Base-by-base conservation (phyloP, 1,139 yeast species). In the Geotrichum reessii region DNA sequence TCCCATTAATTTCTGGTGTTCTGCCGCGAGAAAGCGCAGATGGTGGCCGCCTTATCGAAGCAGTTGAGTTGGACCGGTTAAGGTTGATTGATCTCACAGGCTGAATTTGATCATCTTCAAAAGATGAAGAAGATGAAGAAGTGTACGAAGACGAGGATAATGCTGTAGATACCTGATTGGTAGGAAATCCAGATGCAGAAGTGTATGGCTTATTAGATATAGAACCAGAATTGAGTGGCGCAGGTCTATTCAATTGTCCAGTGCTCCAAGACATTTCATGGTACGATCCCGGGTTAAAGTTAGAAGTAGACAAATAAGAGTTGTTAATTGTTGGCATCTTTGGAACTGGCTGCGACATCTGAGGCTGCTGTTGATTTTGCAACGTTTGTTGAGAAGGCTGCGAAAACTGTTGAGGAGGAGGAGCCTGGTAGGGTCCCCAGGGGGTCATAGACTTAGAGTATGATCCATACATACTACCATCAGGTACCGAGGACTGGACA, bases 161-260 rank as follows among this genome's bases (percentile, higher is more conserved):
- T 4, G 55, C 24, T 3, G 50, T 14, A 9, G 44, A 22, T 37
- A 11, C 31, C 2, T 17, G 27, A 8, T 50, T 19, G 24, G 52
- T 17, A 9, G 44, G 21, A 3, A 47, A 24, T 9, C 22, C 21
- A 2, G 55, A 31, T 2, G 53, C 46, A 3, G 61, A 57, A 9
- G 61, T 56, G 48, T 53, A 58, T 7, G 61, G 56, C n/a, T 59
- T 33, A 51, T 58, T 58, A 22, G 47, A 42, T 11, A 52, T 17
- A 19, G 61, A 58, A n/a, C 50, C 42, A 2, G 57, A 46, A 31
- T 52, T 37, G 25, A 22, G 21, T n/a, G 31, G 40, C 24, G 49
- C 58, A 37, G 55, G 52, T 24, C 50, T 25, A 7, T 25, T 22
- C 24, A 50, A 6, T 21, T 48, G 21, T 14, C 44, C 44, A 21